Evolutionary conservation across 331 rosid species (phyloP).

Genomic region (Phaseolus coccineus): DNA sequence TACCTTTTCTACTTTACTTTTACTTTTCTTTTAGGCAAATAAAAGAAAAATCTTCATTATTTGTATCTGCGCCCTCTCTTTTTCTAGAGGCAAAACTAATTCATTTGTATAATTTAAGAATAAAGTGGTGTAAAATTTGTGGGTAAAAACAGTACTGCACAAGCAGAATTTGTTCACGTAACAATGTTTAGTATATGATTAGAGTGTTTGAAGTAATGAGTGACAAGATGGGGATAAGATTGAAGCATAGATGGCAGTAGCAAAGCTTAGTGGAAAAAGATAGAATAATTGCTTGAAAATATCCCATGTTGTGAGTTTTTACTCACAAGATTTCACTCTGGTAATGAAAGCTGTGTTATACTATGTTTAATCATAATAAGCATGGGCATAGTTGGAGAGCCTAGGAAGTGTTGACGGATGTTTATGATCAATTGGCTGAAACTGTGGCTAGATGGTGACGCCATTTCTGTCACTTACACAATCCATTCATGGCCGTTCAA

Average conservation of each 20-base stretch:
- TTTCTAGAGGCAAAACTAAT: too few species aligned
- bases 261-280: background rate
- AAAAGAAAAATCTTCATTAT: too few species aligned
- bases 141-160: too few species aligned
- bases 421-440: background rate
- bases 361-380: background rate
- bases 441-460: slow-evolving; percentile 16
- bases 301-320: background rate
- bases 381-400: background rate
- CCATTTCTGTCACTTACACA: slow-evolving; percentile 20
- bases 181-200: background rate
- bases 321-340: background rate
- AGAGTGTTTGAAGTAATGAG: background rate
- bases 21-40: too few species aligned
- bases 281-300: background rate
- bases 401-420: slow-evolving; percentile 32
- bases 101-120: too few species aligned
- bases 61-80: background rate
- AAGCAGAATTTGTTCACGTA: too few species aligned
- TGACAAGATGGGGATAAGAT: slow-evolving; percentile 13
- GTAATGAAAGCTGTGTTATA: background rate
- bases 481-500: slow-evolving; percentile 47
- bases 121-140: too few species aligned
- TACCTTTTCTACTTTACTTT: too few species aligned
- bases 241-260: background rate